phyloP scores from a whole-genome alignment of 2,329 filamentous ascomycete species.

The Epichloe gansuensis region DNA sequence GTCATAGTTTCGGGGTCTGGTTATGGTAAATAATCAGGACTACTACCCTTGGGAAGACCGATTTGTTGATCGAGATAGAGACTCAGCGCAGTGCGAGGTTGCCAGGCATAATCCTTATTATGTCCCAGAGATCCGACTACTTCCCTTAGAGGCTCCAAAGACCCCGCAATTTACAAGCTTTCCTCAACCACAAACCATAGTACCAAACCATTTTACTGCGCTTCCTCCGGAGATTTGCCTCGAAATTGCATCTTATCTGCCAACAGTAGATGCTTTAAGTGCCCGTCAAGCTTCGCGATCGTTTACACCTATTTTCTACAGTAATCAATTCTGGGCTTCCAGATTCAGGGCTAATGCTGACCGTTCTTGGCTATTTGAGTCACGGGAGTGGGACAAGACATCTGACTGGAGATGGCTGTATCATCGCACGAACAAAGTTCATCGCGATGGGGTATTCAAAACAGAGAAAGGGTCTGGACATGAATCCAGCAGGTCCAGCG shows the following conservation, averaged over 20 bases:
- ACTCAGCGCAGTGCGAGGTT: background rate
- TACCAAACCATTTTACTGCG: background rate
- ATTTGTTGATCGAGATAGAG: conserved; percentile 1
- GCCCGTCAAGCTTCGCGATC: conserved; percentile 5
- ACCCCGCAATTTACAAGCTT: background rate
- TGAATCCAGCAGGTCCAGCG: conserved; percentile 5
- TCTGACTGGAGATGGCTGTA: conserved; percentile 7
- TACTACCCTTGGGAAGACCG: conserved; percentile 7
- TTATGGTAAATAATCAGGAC: conserved; percentile 2
- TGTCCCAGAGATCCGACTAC: conserved; percentile 6
- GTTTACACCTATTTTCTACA: conserved; percentile 6
- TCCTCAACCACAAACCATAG: no score
- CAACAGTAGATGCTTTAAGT: conserved; percentile 7
- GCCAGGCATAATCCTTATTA: conserved; percentile 1
- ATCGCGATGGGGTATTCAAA: conserved; percentile 4
- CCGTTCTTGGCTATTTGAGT: conserved; percentile 8
- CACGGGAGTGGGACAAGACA: conserved; percentile 4
- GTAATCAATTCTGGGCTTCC: conserved; percentile 8
- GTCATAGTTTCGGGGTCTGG: conserved; percentile 6
- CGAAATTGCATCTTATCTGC: conserved; percentile 3
- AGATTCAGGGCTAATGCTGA: conserved; percentile 6
- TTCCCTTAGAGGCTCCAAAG: conserved; percentile 4
- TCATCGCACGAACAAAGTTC: conserved; percentile 5
- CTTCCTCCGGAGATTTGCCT: conserved; percentile 6
- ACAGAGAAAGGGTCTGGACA: conserved; percentile 7